These are phyloP conservation scores for Kluyveromyces dobzhanskii DNA, from an alignment of 805 yeast genomes.

Conservation along the genomic window DNA sequence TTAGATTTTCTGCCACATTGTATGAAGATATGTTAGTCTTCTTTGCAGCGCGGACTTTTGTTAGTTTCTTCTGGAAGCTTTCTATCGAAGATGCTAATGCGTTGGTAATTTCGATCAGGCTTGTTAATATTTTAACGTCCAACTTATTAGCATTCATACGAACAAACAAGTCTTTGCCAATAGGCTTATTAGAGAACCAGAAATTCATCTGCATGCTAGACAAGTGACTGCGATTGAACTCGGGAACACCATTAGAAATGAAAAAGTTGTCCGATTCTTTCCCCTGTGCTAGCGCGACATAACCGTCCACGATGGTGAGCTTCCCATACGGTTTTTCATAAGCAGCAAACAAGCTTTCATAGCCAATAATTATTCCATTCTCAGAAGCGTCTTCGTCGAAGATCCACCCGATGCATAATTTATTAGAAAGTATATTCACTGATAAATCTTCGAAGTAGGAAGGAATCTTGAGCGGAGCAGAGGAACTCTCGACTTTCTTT, in stretches of 20 bases:
- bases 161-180: conserved; percentile 33
- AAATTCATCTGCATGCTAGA: conserved; percentile 54
- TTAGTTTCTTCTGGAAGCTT: conserved; percentile 32
- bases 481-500: background rate
- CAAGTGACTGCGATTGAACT: conserved; percentile 54
- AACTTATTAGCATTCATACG: conserved; percentile 59
- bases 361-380: conserved; percentile 77
- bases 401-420: conserved; percentile 73
- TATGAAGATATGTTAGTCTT: conserved; percentile 7
- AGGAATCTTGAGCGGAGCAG: background rate
- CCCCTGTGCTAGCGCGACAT: conserved; percentile 64
- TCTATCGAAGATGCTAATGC: conserved; percentile 40
- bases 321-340: conserved; percentile 57
- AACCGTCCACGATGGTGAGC: conserved; percentile 60
- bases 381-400: conserved; percentile 39
- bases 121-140: conserved; percentile 56
- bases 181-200: conserved; percentile 19
- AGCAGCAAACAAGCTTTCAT: conserved; percentile 60
- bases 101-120: conserved; percentile 48
- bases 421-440: conserved; percentile 50
- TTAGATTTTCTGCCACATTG: background rate
- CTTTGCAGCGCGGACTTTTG: conserved; percentile 2
- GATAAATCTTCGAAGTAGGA: conserved; percentile 34
- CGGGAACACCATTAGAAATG: conserved; percentile 36
- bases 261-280: conserved; percentile 40